Evolutionary conservation across 805 yeast genomes (phyloP), one percentile per base, ranked within the genome.

Genomic region (Starmerella geochares): DNA sequence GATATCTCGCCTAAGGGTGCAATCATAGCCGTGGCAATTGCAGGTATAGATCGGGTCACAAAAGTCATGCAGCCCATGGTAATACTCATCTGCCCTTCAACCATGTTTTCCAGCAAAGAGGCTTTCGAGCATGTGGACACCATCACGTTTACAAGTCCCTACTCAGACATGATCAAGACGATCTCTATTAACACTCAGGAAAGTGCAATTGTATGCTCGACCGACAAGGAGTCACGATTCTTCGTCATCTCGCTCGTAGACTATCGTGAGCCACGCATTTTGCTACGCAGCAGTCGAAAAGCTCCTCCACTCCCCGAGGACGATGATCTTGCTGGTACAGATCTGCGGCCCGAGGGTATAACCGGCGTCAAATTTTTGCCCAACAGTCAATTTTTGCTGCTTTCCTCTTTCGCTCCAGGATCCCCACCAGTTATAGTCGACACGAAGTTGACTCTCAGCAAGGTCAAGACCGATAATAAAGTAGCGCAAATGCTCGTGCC

Each of bases 321-420:
- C 53, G 29, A 40, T 77, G 45, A 84, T 86, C 1, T 72, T 80
- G 28, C 63, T 81, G 36, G 75, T 80, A 1, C 78, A 0, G 76
- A 82, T 0, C 65, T 82, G 57, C 92, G 84, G 52, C 43, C 52
- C 50, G 96, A 88, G 62, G 96, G 96, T 2, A 85, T 90, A 33
- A 90, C 97, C 0, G 84, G 80, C 54, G 67, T 85, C 6, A 75
- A 76, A 49, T 83, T 87, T 62, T 80, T 82, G 63, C 86, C 86
- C 0, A 77, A 79, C 55, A 65, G 76, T 51, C 64, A 71, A 27
- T 65, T 74, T 38, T 73, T 80, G 76, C 72, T 73, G 36, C 70
- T 77, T 5, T 62, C 68, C 4, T 63, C 83, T 1, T 77, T 76
- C 4, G 81, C 86, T 6, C 76, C 77, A 47, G 74, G 77, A 54